Percentiles rank a stretch among this genome's conserved stretches.
phyloP scores from a whole-genome alignment of 1,284 basidiomycete species.

The Agroathelia rolfsii region DNA sequence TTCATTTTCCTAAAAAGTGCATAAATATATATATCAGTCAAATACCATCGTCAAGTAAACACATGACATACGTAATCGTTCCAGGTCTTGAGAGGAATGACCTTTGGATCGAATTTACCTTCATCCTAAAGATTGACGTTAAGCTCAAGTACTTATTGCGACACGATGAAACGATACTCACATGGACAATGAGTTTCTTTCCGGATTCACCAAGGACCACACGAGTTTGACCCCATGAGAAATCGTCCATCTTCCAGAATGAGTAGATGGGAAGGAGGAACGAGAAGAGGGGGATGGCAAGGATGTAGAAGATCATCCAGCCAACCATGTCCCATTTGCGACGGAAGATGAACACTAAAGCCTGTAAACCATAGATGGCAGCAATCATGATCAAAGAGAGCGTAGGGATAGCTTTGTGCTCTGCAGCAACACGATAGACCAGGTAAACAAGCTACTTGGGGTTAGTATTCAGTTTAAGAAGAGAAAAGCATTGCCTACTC shows the following conservation, averaged over 20 bases:
- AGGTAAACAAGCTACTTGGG: slow-evolving; percentile 71
- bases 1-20: slow-evolving; percentile 66
- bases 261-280: slow-evolving; percentile 93
- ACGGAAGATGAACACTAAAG: slow-evolving; percentile 76
- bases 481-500: slow-evolving; percentile 28
- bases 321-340: slow-evolving; percentile 94
- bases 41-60: neutral
- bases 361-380: slow-evolving; percentile 89
- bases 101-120: slow-evolving; percentile 88
- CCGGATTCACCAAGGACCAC: slow-evolving; percentile 90
- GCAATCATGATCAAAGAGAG: slow-evolving; percentile 87
- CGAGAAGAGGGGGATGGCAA: slow-evolving; percentile 87
- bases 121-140: slow-evolving; percentile 57
- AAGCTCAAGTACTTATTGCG: slow-evolving; percentile 5
- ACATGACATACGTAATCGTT: slow-evolving; percentile 68
- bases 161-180: slow-evolving; percentile 29
- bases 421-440: slow-evolving; percentile 63
- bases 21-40: slow-evolving; percentile 9
- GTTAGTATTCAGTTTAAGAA: slow-evolving; percentile 3
- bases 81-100: slow-evolving; percentile 94
- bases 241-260: slow-evolving; percentile 99
- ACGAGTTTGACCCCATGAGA: slow-evolving; percentile 96
- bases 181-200: slow-evolving; percentile 91
- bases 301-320: slow-evolving; percentile 95
- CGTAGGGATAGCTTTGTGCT: slow-evolving; percentile 58